Evolutionary conservation across 179 eudicot genomes (phyloP).

Genomic region (Beta corolliflora): DNA sequence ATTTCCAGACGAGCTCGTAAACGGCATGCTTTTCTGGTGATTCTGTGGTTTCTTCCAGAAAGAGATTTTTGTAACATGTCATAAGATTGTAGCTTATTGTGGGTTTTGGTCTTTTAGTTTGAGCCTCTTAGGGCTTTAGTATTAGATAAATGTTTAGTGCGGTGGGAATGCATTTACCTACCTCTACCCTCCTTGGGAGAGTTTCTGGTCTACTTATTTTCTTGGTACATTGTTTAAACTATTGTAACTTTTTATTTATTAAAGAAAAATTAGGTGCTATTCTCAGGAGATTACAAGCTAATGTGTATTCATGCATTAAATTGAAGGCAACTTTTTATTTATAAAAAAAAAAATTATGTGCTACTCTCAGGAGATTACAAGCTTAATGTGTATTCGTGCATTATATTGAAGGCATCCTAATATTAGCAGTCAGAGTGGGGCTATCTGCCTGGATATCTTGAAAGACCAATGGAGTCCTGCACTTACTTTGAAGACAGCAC

Average conservation of each 20-base stretch:
- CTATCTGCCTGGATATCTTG: conserved; percentile 93
- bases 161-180: background rate
- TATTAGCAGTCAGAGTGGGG: conserved; percentile 96
- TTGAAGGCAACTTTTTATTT: conserved; percentile 51
- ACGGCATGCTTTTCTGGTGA: background rate
- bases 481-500: conserved; percentile 90
- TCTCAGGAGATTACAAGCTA: conserved; percentile 20
- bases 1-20: too few relatives aligned
- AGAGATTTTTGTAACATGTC: background rate
- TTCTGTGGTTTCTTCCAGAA: background rate
- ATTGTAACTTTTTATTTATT: background rate
- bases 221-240: background rate
- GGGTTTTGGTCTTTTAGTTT: background rate
- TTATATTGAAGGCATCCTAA: conserved; percentile 83
- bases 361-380: conserved; percentile 13
- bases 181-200: background rate
- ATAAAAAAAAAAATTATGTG: background rate
- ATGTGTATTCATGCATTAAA: conserved; percentile 23
- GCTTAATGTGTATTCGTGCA: conserved; percentile 21
- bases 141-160: background rate
- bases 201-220: background rate
- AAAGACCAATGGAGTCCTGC: conserved; percentile 99
- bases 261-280: background rate
- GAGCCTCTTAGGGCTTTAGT: too few relatives aligned
- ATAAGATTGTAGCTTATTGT: background rate